Base-by-base conservation (phyloP, 257 asterid genomes). In the Solanum sitiens region DNA sequence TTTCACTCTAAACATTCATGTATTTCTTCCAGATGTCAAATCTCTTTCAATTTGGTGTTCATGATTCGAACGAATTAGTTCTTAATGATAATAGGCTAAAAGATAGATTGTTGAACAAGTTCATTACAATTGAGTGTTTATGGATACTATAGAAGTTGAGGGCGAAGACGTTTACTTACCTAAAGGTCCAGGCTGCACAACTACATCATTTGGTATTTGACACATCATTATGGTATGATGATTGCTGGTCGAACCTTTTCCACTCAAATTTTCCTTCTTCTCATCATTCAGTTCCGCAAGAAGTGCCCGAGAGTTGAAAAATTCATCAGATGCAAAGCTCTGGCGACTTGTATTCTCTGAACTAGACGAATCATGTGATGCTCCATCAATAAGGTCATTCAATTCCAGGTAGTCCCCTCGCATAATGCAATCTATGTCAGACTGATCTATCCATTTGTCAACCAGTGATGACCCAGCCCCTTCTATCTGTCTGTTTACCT, bases 321-420 rank as follows among this genome's bases (percentile, higher is more conserved):
- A 93, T 59, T 93, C 96, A 71, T 94, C 99, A 11, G 95, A 94
- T 44, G 83, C 65, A 35, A 92, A 77, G 92, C 94, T 93, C 32
- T 88, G 87, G 90, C 94, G 84, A 35, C 94, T 95, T 14, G 98
- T 92, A 73, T 93, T 93, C 79, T 86, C 92, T 25, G 95, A 94
- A 88, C 94, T 95, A n/a, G 93, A 92, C 80, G 91, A 90, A 88
- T 56, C 65, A 56, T 42, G 93, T 7, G 96, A 93, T 40, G 73
- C 88, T 0, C 87, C 90, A 35, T 92, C 92, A 23, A 4, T 89
- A 74, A 94, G 92, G 83, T 94, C 98, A 79, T 91, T 21, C 89
- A 93, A 44, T 88, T 93, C 96, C 88, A 94, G 65, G 90, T 37
- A 88, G 77, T 88, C 90, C 33, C 2, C 87, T 67, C 67, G 47